Conservation (phyloP, 495 filamentous ascomycete genomes). For the Daldinia childiae region DNA sequence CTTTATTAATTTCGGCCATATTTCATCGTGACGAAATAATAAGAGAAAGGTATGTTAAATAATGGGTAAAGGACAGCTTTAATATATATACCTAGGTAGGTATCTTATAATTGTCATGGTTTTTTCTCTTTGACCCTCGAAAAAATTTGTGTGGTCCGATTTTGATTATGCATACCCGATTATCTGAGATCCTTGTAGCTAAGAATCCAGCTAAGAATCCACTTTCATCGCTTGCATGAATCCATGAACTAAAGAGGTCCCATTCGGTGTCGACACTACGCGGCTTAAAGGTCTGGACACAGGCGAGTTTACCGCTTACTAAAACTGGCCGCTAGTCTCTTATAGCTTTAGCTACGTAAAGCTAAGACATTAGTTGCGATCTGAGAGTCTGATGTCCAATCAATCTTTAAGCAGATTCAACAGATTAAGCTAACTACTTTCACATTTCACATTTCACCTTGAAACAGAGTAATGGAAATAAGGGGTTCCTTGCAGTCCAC, state of each 20-base stretch:
- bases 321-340: background rate
- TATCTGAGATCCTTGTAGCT: background rate
- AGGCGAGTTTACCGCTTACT: background rate
- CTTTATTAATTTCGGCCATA: too few relatives aligned
- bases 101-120: too few relatives aligned
- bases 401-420: background rate
- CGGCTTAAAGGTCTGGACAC: background rate
- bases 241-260: background rate
- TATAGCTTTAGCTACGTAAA: background rate
- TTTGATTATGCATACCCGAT: background rate
- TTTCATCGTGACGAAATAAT: too few relatives aligned
- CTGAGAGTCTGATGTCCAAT: background rate
- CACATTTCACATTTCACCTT: background rate
- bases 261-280: background rate
- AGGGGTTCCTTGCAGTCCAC: background rate
- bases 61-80: too few relatives aligned
- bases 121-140: background rate
- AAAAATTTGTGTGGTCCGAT: background rate
- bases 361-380: background rate
- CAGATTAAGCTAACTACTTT: background rate
- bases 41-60: too few relatives aligned
- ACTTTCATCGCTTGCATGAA: background rate
- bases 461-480: background rate
- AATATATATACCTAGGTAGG: too few relatives aligned
- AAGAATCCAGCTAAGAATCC: slow-evolving; percentile 1